Evolutionary conservation across 179 eudicot genomes (phyloP).

Genomic region (Amaranthus tricolor): DNA sequence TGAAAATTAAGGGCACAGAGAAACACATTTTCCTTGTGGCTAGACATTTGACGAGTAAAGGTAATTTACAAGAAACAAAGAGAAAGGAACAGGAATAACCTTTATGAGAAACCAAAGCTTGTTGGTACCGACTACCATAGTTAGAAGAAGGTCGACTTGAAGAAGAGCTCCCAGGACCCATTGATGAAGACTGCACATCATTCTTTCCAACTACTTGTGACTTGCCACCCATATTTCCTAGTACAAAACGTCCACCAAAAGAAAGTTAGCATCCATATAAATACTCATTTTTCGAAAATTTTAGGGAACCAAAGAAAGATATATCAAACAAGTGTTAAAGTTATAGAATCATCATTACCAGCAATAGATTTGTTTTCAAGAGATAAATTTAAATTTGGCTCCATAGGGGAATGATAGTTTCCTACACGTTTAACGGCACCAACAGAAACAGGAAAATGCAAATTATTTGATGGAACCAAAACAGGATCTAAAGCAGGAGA

Average conservation of each 20-base stretch:
- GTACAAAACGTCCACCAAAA: slow-evolving; percentile 13
- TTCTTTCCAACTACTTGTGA: slow-evolving; percentile 27
- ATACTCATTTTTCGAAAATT: neutral
- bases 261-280: neutral
- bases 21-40: neutral
- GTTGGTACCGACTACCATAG: slow-evolving; percentile 32
- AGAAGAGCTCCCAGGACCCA: slow-evolving; percentile 25
- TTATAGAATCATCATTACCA: slow-evolving; percentile 26
- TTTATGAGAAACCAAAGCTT: slow-evolving; percentile 30
- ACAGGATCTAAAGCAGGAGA: slow-evolving; percentile 41
- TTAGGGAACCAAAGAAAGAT: neutral
- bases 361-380: slow-evolving; percentile 38
- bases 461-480: slow-evolving; percentile 35
- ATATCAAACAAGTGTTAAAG: neutral
- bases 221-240: slow-evolving; percentile 31
- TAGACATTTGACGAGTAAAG: neutral
- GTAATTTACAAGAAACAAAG: slow-evolving; percentile 6
- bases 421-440: slow-evolving; percentile 43
- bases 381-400: slow-evolving; percentile 27
- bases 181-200: slow-evolving; percentile 19
- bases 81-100: slow-evolving; percentile 12
- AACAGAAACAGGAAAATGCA: slow-evolving; percentile 33
- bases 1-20: neutral
- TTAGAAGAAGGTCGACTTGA: slow-evolving; percentile 35
- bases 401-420: slow-evolving; percentile 30